Percentiles rank a stretch among this genome's conserved stretches.
Evolutionary conservation across 352 stramenopile species (phyloP).

Genomic region (Globisporangium ultimum): DNA sequence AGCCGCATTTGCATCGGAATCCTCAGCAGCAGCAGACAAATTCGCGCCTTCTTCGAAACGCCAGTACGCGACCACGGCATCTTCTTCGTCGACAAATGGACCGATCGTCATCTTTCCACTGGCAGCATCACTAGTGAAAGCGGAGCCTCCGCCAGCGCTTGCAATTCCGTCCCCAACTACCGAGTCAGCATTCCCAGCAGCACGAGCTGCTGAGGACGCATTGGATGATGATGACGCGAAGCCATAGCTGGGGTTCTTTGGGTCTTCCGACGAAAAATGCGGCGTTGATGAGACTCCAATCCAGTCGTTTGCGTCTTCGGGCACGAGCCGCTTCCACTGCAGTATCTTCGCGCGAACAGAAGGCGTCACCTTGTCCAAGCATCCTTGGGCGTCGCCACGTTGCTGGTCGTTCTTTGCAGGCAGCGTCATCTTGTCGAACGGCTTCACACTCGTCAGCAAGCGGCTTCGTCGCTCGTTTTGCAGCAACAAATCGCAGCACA

Average conservation of each 20-base stretch:
- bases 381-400: not conserved
- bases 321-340: conserved; percentile 62
- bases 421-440: conserved; percentile 45
- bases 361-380: not conserved
- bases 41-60: conserved; percentile 76
- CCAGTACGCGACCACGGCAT: conserved; percentile 84
- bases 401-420: not conserved
- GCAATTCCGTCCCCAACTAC: not conserved
- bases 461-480: conserved; percentile 69
- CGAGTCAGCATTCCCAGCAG: not conserved
- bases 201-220: conserved; percentile 5
- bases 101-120: conserved; percentile 64
- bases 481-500: conserved; percentile 57
- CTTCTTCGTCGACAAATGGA: conserved; percentile 81
- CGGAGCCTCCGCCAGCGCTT: not conserved
- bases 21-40: conserved; percentile 1
- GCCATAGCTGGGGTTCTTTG: conserved; percentile 53
- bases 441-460: conserved; percentile 43
- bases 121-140: not conserved
- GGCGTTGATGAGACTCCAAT: conserved; percentile 36
- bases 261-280: conserved; percentile 49
- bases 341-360: conserved; percentile 33
- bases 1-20: conserved; percentile 13
- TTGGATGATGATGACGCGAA: conserved; percentile 25
- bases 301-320: conserved; percentile 68